A percentile compares a stretch with the other conserved stretches of the same genome.
phyloP scores from a whole-genome alignment of 768 basidiomycete species.

The Russula sp. region DNA sequence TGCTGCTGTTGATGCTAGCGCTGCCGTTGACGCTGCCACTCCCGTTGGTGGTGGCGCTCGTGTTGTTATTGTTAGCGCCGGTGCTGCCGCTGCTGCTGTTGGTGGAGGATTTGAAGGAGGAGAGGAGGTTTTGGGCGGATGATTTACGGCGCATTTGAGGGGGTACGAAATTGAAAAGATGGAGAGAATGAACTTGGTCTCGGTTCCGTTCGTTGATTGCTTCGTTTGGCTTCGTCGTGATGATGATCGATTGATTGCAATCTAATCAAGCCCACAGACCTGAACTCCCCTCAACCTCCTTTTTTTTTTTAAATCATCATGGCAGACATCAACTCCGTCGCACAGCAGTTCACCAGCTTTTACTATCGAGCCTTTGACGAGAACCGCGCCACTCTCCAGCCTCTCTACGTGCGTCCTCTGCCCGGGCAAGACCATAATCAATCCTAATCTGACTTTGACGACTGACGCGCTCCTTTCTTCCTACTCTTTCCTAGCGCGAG shows the following conservation, averaged over 20 bases:
- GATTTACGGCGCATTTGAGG: slow-evolving; percentile 48
- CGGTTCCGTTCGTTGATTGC: not conserved
- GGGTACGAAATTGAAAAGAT: not conserved
- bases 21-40: not conserved
- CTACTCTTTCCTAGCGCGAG: slow-evolving; percentile 50
- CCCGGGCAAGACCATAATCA: too few species aligned
- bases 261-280: slow-evolving; percentile 11
- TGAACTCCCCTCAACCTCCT: not conserved
- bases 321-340: slow-evolving; percentile 69
- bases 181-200: not conserved
- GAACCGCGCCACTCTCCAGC: slow-evolving; percentile 44
- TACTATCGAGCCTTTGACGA: slow-evolving; percentile 79
- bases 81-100: not conserved
- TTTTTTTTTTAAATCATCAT: slow-evolving; percentile 32
- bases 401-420: slow-evolving; percentile 68
- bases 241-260: not conserved
- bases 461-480: too few species aligned
- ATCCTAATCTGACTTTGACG: not conserved
- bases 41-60: not conserved
- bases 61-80: not conserved
- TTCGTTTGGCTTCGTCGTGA: too few species aligned
- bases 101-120: slow-evolving; percentile 52
- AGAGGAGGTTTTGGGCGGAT: slow-evolving; percentile 75
- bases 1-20: not conserved
- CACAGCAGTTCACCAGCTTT: slow-evolving; percentile 70